Base-by-base conservation (phyloP, 345 rosid species). In the Corchorus olitorius region DNA sequence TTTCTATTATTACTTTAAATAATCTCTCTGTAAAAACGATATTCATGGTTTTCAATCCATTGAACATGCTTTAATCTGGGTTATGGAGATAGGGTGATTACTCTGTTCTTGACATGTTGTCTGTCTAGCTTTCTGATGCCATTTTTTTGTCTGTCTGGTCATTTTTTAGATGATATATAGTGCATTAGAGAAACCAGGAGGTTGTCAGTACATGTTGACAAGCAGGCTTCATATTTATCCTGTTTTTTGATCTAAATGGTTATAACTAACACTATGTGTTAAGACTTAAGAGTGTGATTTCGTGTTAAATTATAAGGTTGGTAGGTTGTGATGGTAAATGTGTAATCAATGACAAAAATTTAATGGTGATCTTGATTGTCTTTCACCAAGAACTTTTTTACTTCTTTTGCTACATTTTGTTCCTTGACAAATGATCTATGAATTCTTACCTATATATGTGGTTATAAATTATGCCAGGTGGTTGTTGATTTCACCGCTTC, bases 401-500 rank as follows among this genome's bases (percentile, higher is more conserved):
- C 16, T 1, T 1, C 33, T 22, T 59, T 45, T 48, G 33, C 15
- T 62, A 34, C 45, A 39, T 61, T n/a, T 48, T 61, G 67, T 13
- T 74, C 9, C 70, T 16, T 33, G 45, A n/a, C 11, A 33, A 52
- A 15, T 55, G 49, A 37, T 27, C 6, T 34, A 17, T 73, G 58
- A 59, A n/a, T 20, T 16, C 11, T 49, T 14, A n/a, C 14, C 19
- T 43, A 8, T 1, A 45, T 73, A 64, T 27, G 1, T 27, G 63
- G 6, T 3, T 0, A 39, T 53, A n/a, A 41, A 27, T n/a, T n/a
- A n/a, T 61, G 58, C 82, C 82, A 92, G 97, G 87, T 89, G 64
- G 94, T 92, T 70, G 88, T 92, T 64, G 94, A 89, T 85, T 92
- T 92, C 84, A 89, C 97, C 70, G 94, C 97, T 46, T 82, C 97